phyloP scores from a whole-genome alignment of 106 monocot species.

The Iris macrosiphon region DNA sequence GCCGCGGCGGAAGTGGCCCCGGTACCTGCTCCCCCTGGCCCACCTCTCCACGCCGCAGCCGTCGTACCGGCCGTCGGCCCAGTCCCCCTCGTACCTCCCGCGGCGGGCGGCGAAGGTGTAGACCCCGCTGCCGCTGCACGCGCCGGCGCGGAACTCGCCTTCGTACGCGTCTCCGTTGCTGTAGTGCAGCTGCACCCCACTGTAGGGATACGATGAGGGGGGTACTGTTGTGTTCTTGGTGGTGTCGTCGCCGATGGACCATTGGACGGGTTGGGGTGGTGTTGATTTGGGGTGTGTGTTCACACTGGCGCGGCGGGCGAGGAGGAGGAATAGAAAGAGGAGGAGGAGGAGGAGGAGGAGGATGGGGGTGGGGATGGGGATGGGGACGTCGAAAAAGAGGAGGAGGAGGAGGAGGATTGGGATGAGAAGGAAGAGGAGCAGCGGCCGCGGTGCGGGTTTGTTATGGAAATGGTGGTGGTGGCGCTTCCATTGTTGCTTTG shows the following conservation, averaged over 20 bases:
- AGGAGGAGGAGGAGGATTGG: neutral
- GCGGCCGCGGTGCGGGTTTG: too few relatives aligned
- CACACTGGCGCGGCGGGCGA: conserved; percentile 3
- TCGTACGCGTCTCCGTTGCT: conserved; percentile 49
- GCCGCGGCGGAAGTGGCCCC: conserved; percentile 34
- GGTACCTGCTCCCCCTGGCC: conserved; percentile 43
- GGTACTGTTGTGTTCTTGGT: too few relatives aligned
- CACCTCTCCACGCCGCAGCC: conserved; percentile 60
- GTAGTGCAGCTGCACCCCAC: conserved; percentile 49
- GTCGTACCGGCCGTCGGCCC: conserved; percentile 52
- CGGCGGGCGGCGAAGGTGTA: conserved; percentile 18
- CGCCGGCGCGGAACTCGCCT: conserved; percentile 39
- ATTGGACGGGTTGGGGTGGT: conserved; percentile 27
- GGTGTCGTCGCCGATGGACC: conserved; percentile 53
- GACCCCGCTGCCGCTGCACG: conserved; percentile 44
- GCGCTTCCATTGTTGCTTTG: too few relatives aligned
- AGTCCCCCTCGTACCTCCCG: conserved; percentile 60
- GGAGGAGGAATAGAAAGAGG: conserved; percentile 3
- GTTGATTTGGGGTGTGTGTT: neutral
- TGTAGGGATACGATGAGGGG: too few relatives aligned
- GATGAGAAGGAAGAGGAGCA: neutral
- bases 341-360: neutral
- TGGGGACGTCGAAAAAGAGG: neutral
- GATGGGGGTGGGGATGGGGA: neutral
- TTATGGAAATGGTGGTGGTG: too few relatives aligned